These are phyloP conservation scores for Chaetoceros tenuissimus DNA, from an alignment of 108 stramenopile genomes.

Conservation along the genomic window DNA sequence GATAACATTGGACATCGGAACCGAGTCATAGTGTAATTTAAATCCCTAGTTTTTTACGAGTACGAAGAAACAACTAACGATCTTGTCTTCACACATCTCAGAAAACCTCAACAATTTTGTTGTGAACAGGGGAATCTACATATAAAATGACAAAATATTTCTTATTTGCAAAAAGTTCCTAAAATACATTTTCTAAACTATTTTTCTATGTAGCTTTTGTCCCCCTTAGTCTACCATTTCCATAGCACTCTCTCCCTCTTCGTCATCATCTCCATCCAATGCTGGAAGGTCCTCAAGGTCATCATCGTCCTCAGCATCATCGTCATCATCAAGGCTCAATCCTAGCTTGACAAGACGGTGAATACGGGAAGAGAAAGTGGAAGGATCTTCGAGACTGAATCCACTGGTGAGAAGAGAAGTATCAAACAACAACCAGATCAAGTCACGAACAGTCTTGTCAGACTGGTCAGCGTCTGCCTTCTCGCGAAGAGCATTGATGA, in stretches of 20 bases:
- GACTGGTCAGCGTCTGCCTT: conserved; percentile 98
- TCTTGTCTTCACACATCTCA: too few relatives aligned
- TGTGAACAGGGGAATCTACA: too few relatives aligned
- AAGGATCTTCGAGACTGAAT: conserved; percentile 98
- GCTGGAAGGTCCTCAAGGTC: conserved; percentile 93
- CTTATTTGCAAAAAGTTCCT: too few relatives aligned
- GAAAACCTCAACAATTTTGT: too few relatives aligned
- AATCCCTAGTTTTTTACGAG: too few relatives aligned
- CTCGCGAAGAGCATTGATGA: conserved; percentile 95
- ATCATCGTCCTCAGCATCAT: conserved; percentile 80
- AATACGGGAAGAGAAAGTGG: conserved; percentile 98
- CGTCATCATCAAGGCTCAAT: conserved; percentile 97
- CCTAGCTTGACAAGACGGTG: conserved; percentile 99
- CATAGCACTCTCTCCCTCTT: conserved; percentile 95
- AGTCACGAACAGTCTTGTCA: conserved; percentile 99
- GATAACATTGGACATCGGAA: too few relatives aligned
- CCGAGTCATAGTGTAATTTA: too few relatives aligned
- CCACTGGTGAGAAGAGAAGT: conserved; percentile 97
- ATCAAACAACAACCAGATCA: conserved; percentile 99
- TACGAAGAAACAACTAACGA: too few relatives aligned
- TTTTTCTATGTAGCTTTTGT: too few relatives aligned
- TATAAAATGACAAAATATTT: too few relatives aligned
- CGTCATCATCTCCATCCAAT: conserved; percentile 90
- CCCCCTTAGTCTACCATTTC: conserved; percentile 99
- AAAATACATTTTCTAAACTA: too few relatives aligned